These are phyloP conservation scores for Annona squamosa DNA, from an alignment of 164 flowering plant genomes.

Conservation along the genomic window DNA sequence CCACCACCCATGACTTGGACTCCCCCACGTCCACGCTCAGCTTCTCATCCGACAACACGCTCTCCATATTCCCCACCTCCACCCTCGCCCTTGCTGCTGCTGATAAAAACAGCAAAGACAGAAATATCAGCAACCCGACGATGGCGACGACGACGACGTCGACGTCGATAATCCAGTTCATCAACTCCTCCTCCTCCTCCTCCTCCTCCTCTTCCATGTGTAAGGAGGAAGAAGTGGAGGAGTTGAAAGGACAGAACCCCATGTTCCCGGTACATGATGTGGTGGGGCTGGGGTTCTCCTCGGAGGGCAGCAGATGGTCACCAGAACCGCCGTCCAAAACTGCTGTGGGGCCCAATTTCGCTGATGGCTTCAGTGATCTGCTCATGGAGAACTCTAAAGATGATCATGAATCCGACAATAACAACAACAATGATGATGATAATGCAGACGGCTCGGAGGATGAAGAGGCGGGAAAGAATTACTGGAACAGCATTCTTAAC, in stretches of 20 bases:
- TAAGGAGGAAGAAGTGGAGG: slow-evolving; percentile 7
- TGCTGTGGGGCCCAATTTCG: background rate
- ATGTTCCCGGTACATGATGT: background rate
- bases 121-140: too few species aligned
- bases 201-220: background rate
- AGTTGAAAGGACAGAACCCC: background rate
- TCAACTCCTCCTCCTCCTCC: background rate
- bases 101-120: background rate
- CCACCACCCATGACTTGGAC: slow-evolving; percentile 25
- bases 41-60: slow-evolving; percentile 26
- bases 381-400: slow-evolving; percentile 1
- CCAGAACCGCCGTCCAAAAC: background rate
- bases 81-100: background rate
- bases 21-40: slow-evolving; percentile 76
- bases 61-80: background rate
- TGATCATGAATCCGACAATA: background rate
- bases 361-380: slow-evolving; percentile 9
- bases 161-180: background rate
- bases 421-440: background rate
- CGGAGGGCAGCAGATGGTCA: slow-evolving; percentile 4
- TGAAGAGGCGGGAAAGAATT: slow-evolving; percentile 59
- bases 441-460: slow-evolving; percentile 9
- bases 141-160: background rate
- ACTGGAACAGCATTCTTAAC: slow-evolving; percentile 81
- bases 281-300: slow-evolving; percentile 2